Base-by-base conservation (phyloP, 1,139 yeast genomes). In the Yamadazyma siamensis region DNA sequence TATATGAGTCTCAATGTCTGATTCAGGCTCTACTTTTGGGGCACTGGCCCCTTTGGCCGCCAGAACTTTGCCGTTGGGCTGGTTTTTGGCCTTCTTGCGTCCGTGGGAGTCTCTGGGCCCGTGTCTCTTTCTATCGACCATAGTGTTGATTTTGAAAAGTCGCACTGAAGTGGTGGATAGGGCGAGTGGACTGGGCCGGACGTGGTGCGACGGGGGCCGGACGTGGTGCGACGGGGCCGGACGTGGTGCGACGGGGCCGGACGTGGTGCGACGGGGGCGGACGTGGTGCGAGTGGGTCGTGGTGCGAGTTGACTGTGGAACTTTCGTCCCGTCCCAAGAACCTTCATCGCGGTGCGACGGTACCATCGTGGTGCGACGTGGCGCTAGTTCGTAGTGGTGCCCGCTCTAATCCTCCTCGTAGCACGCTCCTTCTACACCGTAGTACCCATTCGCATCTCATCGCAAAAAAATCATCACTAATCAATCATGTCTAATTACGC, bases 401-500 rank as follows among this genome's bases (percentile, higher is more conserved):
- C n/a, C n/a, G n/a, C n/a, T n/a, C n/a, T n/a, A n/a, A n/a, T n/a
- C n/a, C n/a, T n/a, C n/a, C n/a, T n/a, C n/a, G n/a, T n/a, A n/a
- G n/a, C n/a, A n/a, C n/a, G n/a, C n/a, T n/a, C n/a, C n/a, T n/a
- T n/a, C n/a, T n/a, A n/a, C n/a, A n/a, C n/a, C n/a, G n/a, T n/a
- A n/a, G n/a, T n/a, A n/a, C n/a, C n/a, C n/a, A n/a, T n/a, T n/a
- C n/a, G 17, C 13, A 28, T 13, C 26, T 17, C 31, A 23, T 28
- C 31, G 26, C 31, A 23, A 28, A 11, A 10, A 18, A 10, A 18
- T 18, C 11, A 21, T 23, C 17, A 21, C 23, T 29, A 25, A 20
- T 21, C 21, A 26, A 4, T 7, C 10, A 72, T 71, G 77, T 71
- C 78, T 6, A 66, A 71, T 43, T 74, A 73, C 44, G 67, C 77